Base-by-base conservation (phyloP, 2,329 filamentous ascomycete species). In the Truncatella angustata region DNA sequence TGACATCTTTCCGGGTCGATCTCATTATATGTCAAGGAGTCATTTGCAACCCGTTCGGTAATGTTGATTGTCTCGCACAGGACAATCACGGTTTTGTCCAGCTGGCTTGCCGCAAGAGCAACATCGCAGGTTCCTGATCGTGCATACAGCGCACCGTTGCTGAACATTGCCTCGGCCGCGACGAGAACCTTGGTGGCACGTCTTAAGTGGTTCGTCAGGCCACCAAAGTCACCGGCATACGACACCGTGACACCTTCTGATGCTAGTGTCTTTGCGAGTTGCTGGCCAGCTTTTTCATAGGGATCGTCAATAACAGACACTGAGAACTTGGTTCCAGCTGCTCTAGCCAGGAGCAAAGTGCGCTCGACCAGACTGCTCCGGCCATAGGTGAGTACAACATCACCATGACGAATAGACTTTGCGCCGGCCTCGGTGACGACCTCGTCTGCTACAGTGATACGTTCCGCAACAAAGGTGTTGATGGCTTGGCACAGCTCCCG, bases 51-150 rank as follows among this genome's bases (percentile, higher is more conserved):
- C 53, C 91, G 87, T 86, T 73, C 81, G 26, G 63, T 94, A 68
- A 97, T 97, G 72, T 97, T 99, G 73, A 97, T 86, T 4, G 88
- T 94, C 74, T 97, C 93, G 69, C 91, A 96, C 54, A 95, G 88
- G 3, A 95, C 90, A 30, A 95, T 86, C 53, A 97, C 90, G 1
- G 90, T 88, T 34, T 92, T 82, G 53, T 87, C 86, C 18, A 85
- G 78, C 52, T 88, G 84, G 48, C 86, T 84, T 5, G 92, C 93
- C 37, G 88, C 85, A 76, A 94, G 88, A 16, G 93, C 92, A 9
- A 97, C 81, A 54, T 94, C 83, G 21, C 90, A 90, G 3, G 92
- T 96, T 55, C 94, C 94, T 9, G 91, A 85, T 18, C 91, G 85
- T 4, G 89, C 93, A 70, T 95, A 96, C 61, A 99, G 80, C 30